phyloP scores from a whole-genome alignment of 164 flowering plant species.

The Litsea cubeba region DNA sequence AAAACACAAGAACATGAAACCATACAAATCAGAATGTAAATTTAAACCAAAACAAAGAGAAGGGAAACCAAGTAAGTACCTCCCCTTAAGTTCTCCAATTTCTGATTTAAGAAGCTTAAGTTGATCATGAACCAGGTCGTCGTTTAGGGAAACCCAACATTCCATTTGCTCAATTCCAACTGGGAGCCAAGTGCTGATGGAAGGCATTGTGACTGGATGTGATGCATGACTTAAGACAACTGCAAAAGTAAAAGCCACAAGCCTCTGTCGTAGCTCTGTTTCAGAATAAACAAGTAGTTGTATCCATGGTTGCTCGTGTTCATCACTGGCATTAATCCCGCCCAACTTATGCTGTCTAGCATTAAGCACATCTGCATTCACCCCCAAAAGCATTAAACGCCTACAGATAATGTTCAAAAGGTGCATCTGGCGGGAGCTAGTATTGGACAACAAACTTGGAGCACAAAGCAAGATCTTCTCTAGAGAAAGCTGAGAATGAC shows the following conservation, averaged over 20 bases:
- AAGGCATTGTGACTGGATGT: constrained; percentile 15
- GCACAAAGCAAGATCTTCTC: constrained; percentile 29
- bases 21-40: too few species aligned
- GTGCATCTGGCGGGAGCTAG: constrained; percentile 60
- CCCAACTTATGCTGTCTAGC: constrained; percentile 15
- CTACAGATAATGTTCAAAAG: constrained; percentile 67
- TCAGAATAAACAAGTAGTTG: constrained; percentile 47
- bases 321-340: constrained; percentile 14
- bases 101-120: constrained; percentile 42
- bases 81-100: constrained; percentile 26
- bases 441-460: constrained; percentile 22
- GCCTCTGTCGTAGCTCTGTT: constrained; percentile 69
- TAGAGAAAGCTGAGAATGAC: constrained; percentile 15
- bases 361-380: constrained; percentile 33
- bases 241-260: constrained; percentile 52
- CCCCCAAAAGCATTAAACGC: constrained; percentile 46
- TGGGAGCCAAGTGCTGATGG: constrained; percentile 41
- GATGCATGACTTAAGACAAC: constrained; percentile 26
- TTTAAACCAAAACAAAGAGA: neutral
- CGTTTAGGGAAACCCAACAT: constrained; percentile 53
- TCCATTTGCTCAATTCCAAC: constrained; percentile 72
- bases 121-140: constrained; percentile 28
- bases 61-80: constrained; percentile 31
- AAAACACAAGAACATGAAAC: too few species aligned
- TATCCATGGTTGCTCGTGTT: constrained; percentile 48